Conservation (phyloP, 192 early-diverging fungal species). For the Coemansia sp. region DNA sequence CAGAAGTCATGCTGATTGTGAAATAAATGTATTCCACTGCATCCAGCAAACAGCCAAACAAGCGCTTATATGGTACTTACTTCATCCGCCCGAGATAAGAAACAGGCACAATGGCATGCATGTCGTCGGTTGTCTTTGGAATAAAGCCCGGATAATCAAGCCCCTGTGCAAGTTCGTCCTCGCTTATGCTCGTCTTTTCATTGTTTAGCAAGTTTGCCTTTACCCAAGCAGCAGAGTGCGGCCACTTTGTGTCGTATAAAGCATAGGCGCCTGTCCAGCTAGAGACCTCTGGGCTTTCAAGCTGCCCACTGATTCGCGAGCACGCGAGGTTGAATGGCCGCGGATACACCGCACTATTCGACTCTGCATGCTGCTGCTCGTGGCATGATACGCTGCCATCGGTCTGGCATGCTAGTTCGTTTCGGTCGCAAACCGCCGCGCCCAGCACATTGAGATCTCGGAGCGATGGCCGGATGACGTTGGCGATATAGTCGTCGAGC, state of each 20-base stretch:
- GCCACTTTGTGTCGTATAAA: conserved; percentile 34
- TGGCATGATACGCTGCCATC: background rate
- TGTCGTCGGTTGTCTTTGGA: conserved; percentile 27
- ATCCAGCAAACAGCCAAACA: too few species aligned
- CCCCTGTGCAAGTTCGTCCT: conserved; percentile 30
- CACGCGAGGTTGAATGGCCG: conserved; percentile 33
- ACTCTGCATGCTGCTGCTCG: background rate
- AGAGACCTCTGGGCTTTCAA: conserved; percentile 33
- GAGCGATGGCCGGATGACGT: conserved; percentile 28
- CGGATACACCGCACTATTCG: conserved; percentile 25
- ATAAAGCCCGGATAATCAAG: conserved; percentile 50
- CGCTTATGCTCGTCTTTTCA: conserved; percentile 6
- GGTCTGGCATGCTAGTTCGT: background rate
- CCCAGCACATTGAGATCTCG: conserved; percentile 43
- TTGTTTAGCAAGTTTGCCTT: conserved; percentile 20
- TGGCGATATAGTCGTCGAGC: conserved; percentile 25
- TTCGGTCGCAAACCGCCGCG: background rate
- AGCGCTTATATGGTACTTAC: conserved; percentile 34
- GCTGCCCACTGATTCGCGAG: conserved; percentile 19
- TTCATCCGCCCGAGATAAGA: conserved; percentile 51
- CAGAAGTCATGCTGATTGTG: background rate
- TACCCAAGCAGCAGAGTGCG: conserved; percentile 25
- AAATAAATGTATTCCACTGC: conserved; percentile 2
- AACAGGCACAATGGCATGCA: conserved; percentile 36
- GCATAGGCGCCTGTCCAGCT: conserved; percentile 48